These are phyloP conservation scores for Juncus inflexus DNA, from an alignment of 176 grass and related monocot species.

Conservation along the genomic window DNA sequence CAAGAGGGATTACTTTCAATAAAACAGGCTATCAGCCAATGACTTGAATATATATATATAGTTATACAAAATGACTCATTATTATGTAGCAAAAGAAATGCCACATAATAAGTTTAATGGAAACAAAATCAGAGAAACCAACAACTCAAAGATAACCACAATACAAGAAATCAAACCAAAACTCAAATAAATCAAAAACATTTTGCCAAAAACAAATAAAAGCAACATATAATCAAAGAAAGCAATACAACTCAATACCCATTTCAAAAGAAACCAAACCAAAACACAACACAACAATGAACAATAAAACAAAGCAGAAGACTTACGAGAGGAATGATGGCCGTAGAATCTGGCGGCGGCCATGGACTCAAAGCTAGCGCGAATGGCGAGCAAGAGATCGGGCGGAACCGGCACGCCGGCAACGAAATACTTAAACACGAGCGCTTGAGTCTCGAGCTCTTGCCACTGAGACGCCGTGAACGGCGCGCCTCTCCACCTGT, in stretches of 20 bases:
- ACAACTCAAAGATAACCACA: constrained; percentile 6
- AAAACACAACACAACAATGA: neutral
- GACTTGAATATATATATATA: constrained; percentile 1
- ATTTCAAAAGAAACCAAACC: constrained; percentile 13
- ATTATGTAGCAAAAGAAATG: no score
- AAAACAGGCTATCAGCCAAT: neutral
- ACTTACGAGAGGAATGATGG: constrained; percentile 41
- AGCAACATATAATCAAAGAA: constrained; percentile 50
- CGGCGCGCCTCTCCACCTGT: constrained; percentile 30
- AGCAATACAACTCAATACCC: neutral
- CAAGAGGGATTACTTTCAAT: no score
- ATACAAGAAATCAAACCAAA: constrained; percentile 38
- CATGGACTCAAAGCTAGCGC: constrained; percentile 62
- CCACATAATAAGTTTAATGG: no score
- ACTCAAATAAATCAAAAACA: constrained; percentile 8
- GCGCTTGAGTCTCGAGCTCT: constrained; percentile 88
- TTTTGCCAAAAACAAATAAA: constrained; percentile 38
- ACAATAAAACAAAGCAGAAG: neutral
- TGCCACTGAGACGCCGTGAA: constrained; percentile 89
- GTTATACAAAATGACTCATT: neutral
- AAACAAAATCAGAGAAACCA: neutral
- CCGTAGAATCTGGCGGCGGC: constrained; percentile 54
- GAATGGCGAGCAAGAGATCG: constrained; percentile 69
- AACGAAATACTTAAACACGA: constrained; percentile 86
- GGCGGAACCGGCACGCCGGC: constrained; percentile 70